Evolutionary conservation across 352 stramenopile species (phyloP), one percentile per base, ranked within the genome.

Genomic region (Phytophthora chlamydospora): DNA sequence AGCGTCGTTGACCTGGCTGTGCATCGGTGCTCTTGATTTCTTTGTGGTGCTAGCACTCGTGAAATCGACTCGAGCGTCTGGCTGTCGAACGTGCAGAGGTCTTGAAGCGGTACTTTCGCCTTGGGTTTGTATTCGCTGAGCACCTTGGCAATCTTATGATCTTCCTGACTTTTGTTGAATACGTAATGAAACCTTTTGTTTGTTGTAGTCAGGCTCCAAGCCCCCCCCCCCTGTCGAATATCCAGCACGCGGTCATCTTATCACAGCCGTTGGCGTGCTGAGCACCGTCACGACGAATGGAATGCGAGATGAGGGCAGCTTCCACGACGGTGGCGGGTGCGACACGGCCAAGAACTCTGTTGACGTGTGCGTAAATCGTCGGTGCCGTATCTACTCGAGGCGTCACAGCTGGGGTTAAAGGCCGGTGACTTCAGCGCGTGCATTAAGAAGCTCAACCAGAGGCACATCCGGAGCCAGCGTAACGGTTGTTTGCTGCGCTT

Each of bases 311-410:
- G 3, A 74, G 41, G 6, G 29, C 6, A 4, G 41, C 51, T 5
- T 43, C 16, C 0, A 73, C 49, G 2, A 48, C 61, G 17, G 51
- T 51, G 0, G 24, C 27, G 0, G 0, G 3, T 0, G 19, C 9
- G 3, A 78, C 21, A 6, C 56, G 52, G 9, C 53, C 55, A 4
- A 75, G 66, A 2, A 70, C 9, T 0, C 56, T 40, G 14, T 75
- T 75, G 12, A 70, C 53, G 36, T 70, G 45, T 9, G 31, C 36
- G 46, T 72, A 65, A 14, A 68, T 61, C n/a, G 33, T 53, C 16
- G 33, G 46, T 5, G 33, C 31, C 1, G 4, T 41, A 7, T 32
- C 32, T 1, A 7, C 16, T 1, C 6, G 9, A 24, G 21, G 21
- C 21, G 21, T 3, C 21, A 24, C n/a, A 43, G 32, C 6, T 19